Evolutionary conservation across 2,329 filamentous ascomycete genomes (phyloP).

Genomic region (Colletotrichum sp.): DNA sequence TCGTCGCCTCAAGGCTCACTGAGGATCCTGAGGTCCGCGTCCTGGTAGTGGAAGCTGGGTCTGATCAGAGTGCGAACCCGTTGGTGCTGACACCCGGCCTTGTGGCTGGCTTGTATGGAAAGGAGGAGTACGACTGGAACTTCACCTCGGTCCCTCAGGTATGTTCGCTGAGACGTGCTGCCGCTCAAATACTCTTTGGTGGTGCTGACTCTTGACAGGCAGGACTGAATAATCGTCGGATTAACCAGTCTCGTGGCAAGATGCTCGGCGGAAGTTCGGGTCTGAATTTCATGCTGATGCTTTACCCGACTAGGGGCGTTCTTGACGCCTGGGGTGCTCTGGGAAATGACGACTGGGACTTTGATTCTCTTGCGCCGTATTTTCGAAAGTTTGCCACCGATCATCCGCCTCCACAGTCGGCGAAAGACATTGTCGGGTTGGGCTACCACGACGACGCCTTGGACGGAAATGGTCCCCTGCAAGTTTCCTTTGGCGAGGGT

Average conservation of each 20-base stretch:
- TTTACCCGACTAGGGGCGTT: conserved; percentile 15
- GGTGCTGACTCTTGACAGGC: conserved; percentile 8
- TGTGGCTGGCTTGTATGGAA: conserved; percentile 21
- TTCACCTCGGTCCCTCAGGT: conserved; percentile 24
- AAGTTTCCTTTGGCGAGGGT: conserved; percentile 39
- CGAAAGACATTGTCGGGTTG: conserved; percentile 31
- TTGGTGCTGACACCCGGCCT: conserved; percentile 22
- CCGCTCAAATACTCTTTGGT: too few relatives aligned
- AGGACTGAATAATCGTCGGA: conserved; percentile 22
- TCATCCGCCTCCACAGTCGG: conserved; percentile 27
- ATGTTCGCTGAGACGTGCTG: neutral
- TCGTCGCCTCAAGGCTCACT: conserved; percentile 34
- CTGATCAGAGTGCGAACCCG: conserved; percentile 22
- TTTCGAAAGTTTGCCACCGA: conserved; percentile 34
- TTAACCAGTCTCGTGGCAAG: conserved; percentile 27
- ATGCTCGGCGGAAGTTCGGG: conserved; percentile 26
- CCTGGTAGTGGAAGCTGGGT: conserved; percentile 30
- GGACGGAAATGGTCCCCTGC: conserved; percentile 37
- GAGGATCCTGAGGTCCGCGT: conserved; percentile 25
- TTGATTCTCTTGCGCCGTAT: conserved; percentile 33
- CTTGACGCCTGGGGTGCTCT: conserved; percentile 29
- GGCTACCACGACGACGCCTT: conserved; percentile 35
- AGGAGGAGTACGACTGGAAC: conserved; percentile 27
- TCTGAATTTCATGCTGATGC: conserved; percentile 27
- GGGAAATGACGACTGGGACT: conserved; percentile 31